Evolutionary conservation across 306 rosid genomes (phyloP).

Genomic region (Alnus rubra): DNA sequence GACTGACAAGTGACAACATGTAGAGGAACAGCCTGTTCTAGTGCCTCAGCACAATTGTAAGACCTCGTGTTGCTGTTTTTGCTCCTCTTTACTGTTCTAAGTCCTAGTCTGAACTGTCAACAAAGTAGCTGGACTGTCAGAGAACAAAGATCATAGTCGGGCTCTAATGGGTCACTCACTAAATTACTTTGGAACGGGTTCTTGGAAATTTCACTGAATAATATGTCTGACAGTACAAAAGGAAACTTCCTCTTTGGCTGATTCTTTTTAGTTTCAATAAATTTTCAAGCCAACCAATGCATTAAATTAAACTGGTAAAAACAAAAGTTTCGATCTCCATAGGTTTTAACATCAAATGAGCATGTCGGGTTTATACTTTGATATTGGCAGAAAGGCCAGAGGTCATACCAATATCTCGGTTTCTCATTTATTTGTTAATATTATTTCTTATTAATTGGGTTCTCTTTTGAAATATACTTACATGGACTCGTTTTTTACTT

Average conservation of each 20-base stretch:
- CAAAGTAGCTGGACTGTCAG: neutral
- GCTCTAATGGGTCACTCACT: neutral
- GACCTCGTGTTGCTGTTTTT: neutral
- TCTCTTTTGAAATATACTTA: constrained; percentile 25
- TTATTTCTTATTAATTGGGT: neutral
- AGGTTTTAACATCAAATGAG: constrained; percentile 41
- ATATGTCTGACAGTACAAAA: constrained; percentile 30
- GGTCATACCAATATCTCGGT: constrained; percentile 37
- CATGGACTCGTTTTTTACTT: constrained; percentile 21
- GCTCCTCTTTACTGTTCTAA: neutral
- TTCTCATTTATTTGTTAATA: neutral
- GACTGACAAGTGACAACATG: neutral
- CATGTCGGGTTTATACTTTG: constrained; percentile 44
- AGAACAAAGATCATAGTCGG: neutral
- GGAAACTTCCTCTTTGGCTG: constrained; percentile 61
- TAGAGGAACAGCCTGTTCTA: neutral
- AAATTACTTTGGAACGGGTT: constrained; percentile 20
- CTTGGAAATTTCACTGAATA: constrained; percentile 51
- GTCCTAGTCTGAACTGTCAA: constrained; percentile 3
- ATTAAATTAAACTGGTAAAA: constrained; percentile 20
- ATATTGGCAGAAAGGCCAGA: constrained; percentile 66
- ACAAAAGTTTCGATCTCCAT: constrained; percentile 26
- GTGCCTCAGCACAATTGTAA: neutral
- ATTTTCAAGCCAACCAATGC: constrained; percentile 38
- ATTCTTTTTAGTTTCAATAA: constrained; percentile 37